These are phyloP conservation scores for Fusarium algeriense DNA, from an alignment of 2,329 filamentous ascomycete genomes.

Conservation along the genomic window DNA sequence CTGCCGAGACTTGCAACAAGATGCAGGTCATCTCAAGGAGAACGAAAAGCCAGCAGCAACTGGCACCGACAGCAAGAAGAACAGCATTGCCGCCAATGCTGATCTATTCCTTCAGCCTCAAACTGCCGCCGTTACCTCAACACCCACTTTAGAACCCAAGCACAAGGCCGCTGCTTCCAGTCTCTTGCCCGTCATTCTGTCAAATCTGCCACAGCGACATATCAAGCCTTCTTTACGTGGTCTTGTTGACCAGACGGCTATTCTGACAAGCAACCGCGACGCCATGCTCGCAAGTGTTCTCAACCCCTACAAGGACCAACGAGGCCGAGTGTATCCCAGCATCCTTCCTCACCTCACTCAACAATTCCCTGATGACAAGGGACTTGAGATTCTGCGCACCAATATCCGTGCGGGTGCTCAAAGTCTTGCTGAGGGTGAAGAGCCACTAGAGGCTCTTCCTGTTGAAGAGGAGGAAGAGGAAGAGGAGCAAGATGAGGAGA, in stretches of 20 bases:
- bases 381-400: constrained; percentile 77
- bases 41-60: constrained; percentile 50
- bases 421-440: constrained; percentile 38
- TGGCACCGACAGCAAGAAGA: constrained; percentile 54
- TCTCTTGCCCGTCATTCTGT: constrained; percentile 74
- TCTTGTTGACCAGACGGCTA: constrained; percentile 83
- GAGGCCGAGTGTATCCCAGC: constrained; percentile 75
- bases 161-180: constrained; percentile 68
- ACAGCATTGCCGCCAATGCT: constrained; percentile 68
- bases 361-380: constrained; percentile 70
- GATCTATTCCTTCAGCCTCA: constrained; percentile 74
- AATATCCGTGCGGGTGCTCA: constrained; percentile 62
- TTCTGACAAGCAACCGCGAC: constrained; percentile 75
- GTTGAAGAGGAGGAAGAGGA: constrained; percentile 52
- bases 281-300: constrained; percentile 86
- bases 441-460: constrained; percentile 41
- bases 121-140: constrained; percentile 49
- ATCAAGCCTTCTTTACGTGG: constrained; percentile 79
- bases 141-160: constrained; percentile 54
- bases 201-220: constrained; percentile 72
- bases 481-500: constrained; percentile 54
- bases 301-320: constrained; percentile 76
- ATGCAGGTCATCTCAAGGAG: constrained; percentile 61
- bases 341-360: constrained; percentile 83
- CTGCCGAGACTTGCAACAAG: constrained; percentile 78